Evolutionary conservation across 352 stramenopile species (phyloP), one percentile per base, ranked within the genome.

Genomic region (Pythium periplocum): DNA sequence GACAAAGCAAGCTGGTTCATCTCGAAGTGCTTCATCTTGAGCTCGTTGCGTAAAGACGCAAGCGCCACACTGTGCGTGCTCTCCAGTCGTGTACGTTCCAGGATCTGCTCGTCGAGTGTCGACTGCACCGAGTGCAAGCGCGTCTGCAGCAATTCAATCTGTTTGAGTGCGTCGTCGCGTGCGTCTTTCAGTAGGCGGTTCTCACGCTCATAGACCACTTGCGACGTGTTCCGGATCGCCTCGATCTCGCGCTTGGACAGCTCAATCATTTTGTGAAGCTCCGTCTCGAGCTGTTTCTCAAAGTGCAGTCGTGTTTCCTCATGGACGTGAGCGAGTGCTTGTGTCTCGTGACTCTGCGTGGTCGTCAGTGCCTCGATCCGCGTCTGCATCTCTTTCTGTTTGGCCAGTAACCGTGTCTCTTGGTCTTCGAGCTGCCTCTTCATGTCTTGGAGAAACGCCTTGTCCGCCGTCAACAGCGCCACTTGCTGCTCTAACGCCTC

Each of bases 11-110:
- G 46, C 37, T 92, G 82, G 42, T 60, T 84, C 52, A 87, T 72
- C 71, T 92, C 82, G 55, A 90, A 92, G 51, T 87, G 75, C 53
- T 75, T 79, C 73, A 92, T 90, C 56, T 90, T 92, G 34, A 92
- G 55, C 32, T 92, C 76, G 45, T 78, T 87, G 33, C 76, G 75
- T 0, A 71, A 39, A 4, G 62, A 57, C 38, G 82, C 69, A 7
- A 88, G 50, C 11, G 69, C 51, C 3, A 73, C 83, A 10, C 69
- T 69, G 53, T 87, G 76, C 7, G 57, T 50, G 50, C 71, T 83
- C 32, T 90, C 82, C 55, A 69, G 56, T 4, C 76, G 67, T 17
- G 73, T 86, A 11, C 62, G 47, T 60, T 87, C 77, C 2, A 87
- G 61, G 3, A 73, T 71, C 55, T 83, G 87, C 55, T 83, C 75